These are phyloP conservation scores for Chlamydomonas reinhardtii DNA, from an alignment of 163 green algal genomes.

Conservation along the genomic window DNA sequence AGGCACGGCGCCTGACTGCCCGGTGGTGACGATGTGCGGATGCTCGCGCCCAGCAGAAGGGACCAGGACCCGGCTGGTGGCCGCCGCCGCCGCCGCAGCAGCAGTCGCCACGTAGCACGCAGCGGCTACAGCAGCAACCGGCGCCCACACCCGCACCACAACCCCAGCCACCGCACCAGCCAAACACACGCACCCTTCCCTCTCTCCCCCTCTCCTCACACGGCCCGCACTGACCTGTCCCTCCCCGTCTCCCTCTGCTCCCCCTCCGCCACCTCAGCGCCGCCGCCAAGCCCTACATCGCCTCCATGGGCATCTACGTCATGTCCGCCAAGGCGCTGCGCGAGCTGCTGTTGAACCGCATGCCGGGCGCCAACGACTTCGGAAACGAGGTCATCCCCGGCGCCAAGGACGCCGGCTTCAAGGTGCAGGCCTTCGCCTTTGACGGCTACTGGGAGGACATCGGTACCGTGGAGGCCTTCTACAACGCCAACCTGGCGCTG, in stretches of 20 bases:
- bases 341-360: conserved; percentile 83
- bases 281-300: conserved; percentile 90
- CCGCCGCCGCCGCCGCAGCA: no score
- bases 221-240: no score
- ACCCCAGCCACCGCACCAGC: no score
- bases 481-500: conserved; percentile 95
- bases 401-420: conserved; percentile 72
- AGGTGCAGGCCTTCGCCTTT: conserved; percentile 93
- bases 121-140: no score
- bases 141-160: no score
- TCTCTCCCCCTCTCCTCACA: neutral
- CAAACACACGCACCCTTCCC: neutral
- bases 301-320: conserved; percentile 99
- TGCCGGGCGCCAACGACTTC: conserved; percentile 90
- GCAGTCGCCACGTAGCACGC: no score
- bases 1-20: no score
- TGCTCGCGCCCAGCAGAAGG: no score
- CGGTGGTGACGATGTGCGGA: no score
- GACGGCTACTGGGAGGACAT: conserved; percentile 98
- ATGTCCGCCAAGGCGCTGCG: conserved; percentile 90
- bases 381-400: conserved; percentile 74
- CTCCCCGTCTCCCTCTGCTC: neutral
- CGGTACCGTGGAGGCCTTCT: conserved; percentile 94
- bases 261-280: conserved; percentile 32
- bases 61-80: no score